These are phyloP conservation scores for Cetraspora pellucida DNA, from an alignment of 192 early-diverging fungal genomes.

Conservation along the genomic window DNA sequence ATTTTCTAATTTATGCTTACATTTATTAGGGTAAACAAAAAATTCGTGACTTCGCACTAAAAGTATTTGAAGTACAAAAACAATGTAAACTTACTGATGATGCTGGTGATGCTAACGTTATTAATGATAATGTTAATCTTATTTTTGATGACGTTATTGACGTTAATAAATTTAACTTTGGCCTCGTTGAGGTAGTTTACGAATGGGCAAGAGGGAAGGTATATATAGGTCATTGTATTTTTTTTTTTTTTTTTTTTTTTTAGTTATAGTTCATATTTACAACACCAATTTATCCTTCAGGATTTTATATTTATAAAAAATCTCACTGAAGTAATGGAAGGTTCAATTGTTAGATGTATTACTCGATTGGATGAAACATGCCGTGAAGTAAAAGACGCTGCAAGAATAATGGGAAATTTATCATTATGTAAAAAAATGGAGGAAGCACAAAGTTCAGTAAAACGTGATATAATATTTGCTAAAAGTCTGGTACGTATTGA, in stretches of 20 bases:
- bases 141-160: conserved; percentile 10
- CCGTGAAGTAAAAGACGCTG: conserved; percentile 81
- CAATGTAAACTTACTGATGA: conserved; percentile 64
- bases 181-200: conserved; percentile 94
- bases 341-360: conserved; percentile 93
- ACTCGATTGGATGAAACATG: conserved; percentile 92
- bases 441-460: conserved; percentile 79
- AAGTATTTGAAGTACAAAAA: conserved; percentile 74
- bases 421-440: conserved; percentile 91
- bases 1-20: not conserved
- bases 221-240: not conserved
- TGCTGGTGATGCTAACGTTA: not conserved
- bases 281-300: not conserved
- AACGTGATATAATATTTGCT: conserved; percentile 97
- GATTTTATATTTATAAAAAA: conserved; percentile 89
- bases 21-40: conserved; percentile 58
- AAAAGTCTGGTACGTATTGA: conserved; percentile 66
- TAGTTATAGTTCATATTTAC: conserved; percentile 9
- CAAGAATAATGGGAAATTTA: conserved; percentile 87
- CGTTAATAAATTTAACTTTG: conserved; percentile 66
- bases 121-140: not conserved
- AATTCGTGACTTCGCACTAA: conserved; percentile 67
- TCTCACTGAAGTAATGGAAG: conserved; percentile 93
- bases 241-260: not conserved
- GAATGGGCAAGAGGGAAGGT: conserved; percentile 94